These are phyloP conservation scores for Mycogone perniciosa DNA, from an alignment of 2,329 filamentous ascomycete genomes.

Conservation along the genomic window DNA sequence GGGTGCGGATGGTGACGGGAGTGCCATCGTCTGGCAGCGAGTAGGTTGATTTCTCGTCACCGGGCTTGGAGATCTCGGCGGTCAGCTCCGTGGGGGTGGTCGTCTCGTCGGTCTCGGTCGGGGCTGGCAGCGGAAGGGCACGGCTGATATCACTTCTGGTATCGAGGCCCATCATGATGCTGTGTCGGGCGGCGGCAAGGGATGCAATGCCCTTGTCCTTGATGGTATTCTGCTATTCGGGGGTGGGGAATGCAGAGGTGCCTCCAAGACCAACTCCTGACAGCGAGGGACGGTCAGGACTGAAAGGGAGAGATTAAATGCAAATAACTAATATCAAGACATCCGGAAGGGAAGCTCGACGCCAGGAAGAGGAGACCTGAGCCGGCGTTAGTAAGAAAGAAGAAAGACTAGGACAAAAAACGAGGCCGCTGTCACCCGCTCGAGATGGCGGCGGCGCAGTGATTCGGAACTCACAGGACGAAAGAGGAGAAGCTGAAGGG, in stretches of 20 bases:
- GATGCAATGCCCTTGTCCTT: slow-evolving; percentile 1
- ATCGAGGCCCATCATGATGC: slow-evolving; percentile 49
- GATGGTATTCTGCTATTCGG: neutral
- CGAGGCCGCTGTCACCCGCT: slow-evolving; percentile 1
- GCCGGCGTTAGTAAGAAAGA: slow-evolving; percentile 2
- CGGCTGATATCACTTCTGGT: slow-evolving; percentile 49
- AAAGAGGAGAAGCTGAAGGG: slow-evolving; percentile 3
- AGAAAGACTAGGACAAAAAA: neutral
- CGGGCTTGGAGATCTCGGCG: slow-evolving; percentile 62
- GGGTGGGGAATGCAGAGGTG: neutral
- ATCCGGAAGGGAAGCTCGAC: slow-evolving; percentile 6
- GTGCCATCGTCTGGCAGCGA: slow-evolving; percentile 82
- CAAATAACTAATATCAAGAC: slow-evolving; percentile 5
- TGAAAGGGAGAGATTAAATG: slow-evolving; percentile 3
- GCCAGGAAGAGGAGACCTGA: neutral
- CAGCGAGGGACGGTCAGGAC: neutral
- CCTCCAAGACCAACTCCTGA: neutral
- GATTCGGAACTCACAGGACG: slow-evolving; percentile 7
- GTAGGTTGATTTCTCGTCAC: slow-evolving; percentile 66
- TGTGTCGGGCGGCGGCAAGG: slow-evolving; percentile 9
- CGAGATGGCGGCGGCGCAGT: slow-evolving; percentile 5
- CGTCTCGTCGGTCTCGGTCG: slow-evolving; percentile 66
- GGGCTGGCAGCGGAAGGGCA: slow-evolving; percentile 65
- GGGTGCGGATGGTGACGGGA: slow-evolving; percentile 85
- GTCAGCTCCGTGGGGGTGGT: slow-evolving; percentile 55